Percentiles rank a stretch among this genome's conserved stretches.
Evolutionary conservation across 2,329 filamentous ascomycete genomes (phyloP).

Genomic region (Colletotrichum sp.): DNA sequence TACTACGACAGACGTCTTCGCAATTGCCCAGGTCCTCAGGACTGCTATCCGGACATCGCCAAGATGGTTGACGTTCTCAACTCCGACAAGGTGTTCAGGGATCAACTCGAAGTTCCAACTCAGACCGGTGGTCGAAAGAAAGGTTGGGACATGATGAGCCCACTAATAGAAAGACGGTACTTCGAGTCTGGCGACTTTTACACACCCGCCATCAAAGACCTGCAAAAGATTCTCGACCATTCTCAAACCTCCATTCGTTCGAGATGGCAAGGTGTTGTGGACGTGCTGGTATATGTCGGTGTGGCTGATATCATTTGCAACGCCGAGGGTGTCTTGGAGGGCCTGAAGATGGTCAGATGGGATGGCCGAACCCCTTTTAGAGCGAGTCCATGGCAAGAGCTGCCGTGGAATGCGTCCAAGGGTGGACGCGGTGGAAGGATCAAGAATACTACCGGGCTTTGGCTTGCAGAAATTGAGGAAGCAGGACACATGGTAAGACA

Average conservation of each 20-base stretch:
- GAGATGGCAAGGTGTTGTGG: not conserved
- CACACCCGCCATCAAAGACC: not conserved
- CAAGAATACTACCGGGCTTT: not conserved
- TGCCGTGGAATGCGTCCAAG: not conserved
- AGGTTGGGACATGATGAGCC: not conserved
- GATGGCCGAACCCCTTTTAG: not conserved
- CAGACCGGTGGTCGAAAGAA: not conserved
- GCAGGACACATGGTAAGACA: not conserved
- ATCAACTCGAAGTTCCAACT: not conserved
- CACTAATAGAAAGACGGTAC: not conserved
- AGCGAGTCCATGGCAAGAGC: not conserved
- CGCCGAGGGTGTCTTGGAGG: slow-evolving; percentile 1
- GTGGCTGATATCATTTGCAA: slow-evolving; percentile 7
- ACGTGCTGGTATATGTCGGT: not conserved
- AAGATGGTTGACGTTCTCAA: not conserved
- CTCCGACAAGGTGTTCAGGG: not conserved
- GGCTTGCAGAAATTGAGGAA: not conserved
- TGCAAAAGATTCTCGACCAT: not conserved
- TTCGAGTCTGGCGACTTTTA: not conserved
- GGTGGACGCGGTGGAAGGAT: not conserved
- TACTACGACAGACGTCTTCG: not conserved
- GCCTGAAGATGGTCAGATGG: not conserved
- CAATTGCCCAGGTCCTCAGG: not conserved
- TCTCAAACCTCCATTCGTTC: not conserved
- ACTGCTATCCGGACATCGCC: slow-evolving; percentile 3